Percentiles rank a stretch among this genome's conserved stretches.
Conservation (phyloP, 441 rosid genomes). For the Populus tomentosa region DNA sequence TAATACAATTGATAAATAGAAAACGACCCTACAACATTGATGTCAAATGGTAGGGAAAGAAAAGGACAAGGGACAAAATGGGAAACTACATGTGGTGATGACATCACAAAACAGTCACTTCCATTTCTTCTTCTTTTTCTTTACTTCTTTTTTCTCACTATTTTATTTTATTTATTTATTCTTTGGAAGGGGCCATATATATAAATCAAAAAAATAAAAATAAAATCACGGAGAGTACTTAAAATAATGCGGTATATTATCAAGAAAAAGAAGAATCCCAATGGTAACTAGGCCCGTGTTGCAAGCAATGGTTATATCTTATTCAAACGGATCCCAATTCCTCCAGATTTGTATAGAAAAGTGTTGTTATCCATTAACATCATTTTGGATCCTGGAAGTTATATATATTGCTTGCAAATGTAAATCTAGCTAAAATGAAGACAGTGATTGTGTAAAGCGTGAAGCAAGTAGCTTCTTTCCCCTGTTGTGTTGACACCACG, state of each 20-base stretch:
- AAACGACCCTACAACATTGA: constrained; percentile 25
- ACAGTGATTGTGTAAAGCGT: not conserved
- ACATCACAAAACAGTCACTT: not conserved
- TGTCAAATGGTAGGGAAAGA: constrained; percentile 4
- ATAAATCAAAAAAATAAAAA: no score
- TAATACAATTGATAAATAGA: constrained; percentile 1
- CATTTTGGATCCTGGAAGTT: not conserved
- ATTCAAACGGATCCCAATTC: not conserved
- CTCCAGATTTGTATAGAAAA: not conserved
- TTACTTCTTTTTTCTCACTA: not conserved
- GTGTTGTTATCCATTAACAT: not conserved
- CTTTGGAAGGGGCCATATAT: no score
- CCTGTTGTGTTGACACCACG: not conserved
- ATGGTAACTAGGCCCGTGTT: no score
- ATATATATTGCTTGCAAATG: not conserved
- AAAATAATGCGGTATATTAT: no score
- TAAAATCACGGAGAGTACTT: no score
- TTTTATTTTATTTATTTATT: no score
- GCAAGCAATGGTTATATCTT: not conserved
- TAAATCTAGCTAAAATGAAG: not conserved
- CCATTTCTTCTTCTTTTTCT: no score
- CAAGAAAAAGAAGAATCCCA: no score
- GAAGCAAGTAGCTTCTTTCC: not conserved
- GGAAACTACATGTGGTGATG: not conserved
- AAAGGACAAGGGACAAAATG: constrained; percentile 12